Evolutionary conservation across 75 land plant species (phyloP), one percentile per base, ranked within the genome.

Genomic region (Pinus albicaulis): DNA sequence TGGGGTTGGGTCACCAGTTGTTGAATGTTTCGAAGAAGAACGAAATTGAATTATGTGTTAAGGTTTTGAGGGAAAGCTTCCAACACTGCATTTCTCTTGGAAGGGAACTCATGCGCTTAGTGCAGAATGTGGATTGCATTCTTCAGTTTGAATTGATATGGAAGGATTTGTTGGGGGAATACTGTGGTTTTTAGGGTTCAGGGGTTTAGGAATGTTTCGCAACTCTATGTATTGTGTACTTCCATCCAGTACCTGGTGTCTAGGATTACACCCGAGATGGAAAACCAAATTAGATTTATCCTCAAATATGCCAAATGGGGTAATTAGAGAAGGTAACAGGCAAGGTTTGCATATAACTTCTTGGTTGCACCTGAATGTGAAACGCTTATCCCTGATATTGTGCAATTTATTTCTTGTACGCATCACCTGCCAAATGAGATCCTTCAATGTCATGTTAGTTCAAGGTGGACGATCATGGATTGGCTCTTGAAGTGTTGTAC

Each of bases 381-480:
- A 73, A 86, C 88, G 3, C 25, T 98, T n/a, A 81, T 98, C 6
- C 41, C 79, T 83, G 99, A 98, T 68, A 76, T 98, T 19, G 86
- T 98, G 69, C 78, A 98, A 61, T 98, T 89, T 64, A 90, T 98
- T 5, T 93, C 96, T 68, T 98, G 99, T 84, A 90, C 82, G 1
- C 88, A 86, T 71, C 99, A 98, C 63, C 99, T 96, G 2, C 57
- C 94, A 17, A 92, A 95, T 81, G 96, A 95, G 79, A 83, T 91
- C 57, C 83, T 95, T 24, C 98, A 91, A 64, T 95, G 96, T 14
- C 85, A 83, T 75, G 78, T 95, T 17, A 82, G 93, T 22, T 90
- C 94, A 6, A 90, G 99, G 77, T 98, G 99, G 99, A 98, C 95
- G 7, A 79, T 98, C 20, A 80, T 98, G n/a, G 99, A 98, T 62